Evolutionary conservation across 163 green algal genomes (phyloP).

Genomic region (Scenedesmus sp.): DNA sequence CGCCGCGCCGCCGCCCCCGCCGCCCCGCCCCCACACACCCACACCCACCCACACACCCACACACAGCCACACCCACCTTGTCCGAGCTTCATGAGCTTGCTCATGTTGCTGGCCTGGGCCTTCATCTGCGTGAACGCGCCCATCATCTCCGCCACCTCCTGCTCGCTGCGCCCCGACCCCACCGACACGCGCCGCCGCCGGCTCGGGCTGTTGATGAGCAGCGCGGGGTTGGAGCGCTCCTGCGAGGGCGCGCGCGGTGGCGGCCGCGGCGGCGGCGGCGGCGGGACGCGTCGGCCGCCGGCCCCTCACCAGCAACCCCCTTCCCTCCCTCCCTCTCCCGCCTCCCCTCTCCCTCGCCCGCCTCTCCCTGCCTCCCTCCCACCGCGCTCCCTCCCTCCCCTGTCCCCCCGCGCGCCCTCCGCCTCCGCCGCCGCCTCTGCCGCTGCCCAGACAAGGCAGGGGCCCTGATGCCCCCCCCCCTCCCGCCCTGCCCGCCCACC

Average conservation of each 20-base stretch:
- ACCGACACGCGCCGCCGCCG: slow-evolving; percentile 81
- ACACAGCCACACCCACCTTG: slow-evolving; percentile 23
- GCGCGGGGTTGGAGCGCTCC: slow-evolving; percentile 84
- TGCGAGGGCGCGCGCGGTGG: too few species aligned
- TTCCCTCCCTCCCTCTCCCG: too few species aligned
- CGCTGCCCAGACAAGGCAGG: too few species aligned
- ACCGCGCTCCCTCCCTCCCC: too few species aligned
- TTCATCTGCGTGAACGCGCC: slow-evolving; percentile 75
- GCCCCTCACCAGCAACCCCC: too few species aligned
- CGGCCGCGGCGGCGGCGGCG: too few species aligned
- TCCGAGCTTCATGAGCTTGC: slow-evolving; percentile 72
- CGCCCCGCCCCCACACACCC: background rate
- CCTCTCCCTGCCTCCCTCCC: too few species aligned
- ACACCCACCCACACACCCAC: background rate
- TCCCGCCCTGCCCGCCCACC: slow-evolving; percentile 32
- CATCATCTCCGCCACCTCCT: slow-evolving; percentile 82
- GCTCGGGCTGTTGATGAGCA: slow-evolving; percentile 78
- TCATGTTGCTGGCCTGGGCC: slow-evolving; percentile 67
- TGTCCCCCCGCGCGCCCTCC: too few species aligned
- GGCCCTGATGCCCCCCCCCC: too few species aligned
- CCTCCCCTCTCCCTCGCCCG: too few species aligned
- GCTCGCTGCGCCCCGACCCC: slow-evolving; percentile 76
- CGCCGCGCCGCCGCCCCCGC: background rate
- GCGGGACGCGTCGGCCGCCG: too few species aligned
- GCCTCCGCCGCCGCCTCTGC: too few species aligned